Conservation (phyloP, 2,329 filamentous ascomycete species). For the Exutisphaerella laricina region DNA sequence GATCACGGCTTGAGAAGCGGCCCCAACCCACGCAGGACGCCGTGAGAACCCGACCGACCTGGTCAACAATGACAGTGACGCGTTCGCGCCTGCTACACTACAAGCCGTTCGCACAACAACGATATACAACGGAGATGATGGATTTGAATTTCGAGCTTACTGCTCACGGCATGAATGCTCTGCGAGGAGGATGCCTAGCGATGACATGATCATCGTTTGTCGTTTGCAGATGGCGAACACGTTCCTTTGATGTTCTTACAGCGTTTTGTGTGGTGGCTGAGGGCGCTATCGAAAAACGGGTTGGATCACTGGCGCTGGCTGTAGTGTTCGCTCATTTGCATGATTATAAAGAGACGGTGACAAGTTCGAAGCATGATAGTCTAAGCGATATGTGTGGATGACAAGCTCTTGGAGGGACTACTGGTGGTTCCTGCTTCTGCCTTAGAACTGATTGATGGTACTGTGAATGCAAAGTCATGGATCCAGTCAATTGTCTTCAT, state of each 20-base stretch:
- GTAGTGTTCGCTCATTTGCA: background rate
- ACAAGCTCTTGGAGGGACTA: too few species aligned
- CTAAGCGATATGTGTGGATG: background rate
- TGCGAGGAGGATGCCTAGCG: constrained; percentile 2
- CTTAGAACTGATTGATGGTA: too few species aligned
- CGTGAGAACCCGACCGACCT: too few species aligned
- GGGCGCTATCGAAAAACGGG: too few species aligned
- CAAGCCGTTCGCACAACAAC: background rate
- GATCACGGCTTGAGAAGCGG: too few species aligned
- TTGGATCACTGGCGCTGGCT: too few species aligned
- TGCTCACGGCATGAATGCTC: background rate
- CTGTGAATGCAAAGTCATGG: too few species aligned
- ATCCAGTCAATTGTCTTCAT: too few species aligned
- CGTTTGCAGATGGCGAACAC: constrained; percentile 3
- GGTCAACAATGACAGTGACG: too few species aligned
- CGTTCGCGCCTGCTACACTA: too few species aligned
- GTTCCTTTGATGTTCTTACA: background rate
- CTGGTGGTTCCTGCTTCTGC: too few species aligned
- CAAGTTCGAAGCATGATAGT: background rate
- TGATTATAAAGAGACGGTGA: constrained; percentile 1
- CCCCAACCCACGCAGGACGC: background rate
- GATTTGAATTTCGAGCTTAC: background rate
- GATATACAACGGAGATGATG: background rate
- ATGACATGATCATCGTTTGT: constrained; percentile 14
- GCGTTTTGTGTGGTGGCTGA: background rate